These are phyloP conservation scores for Garcia nutans DNA, from an alignment of 345 rosid genomes.

Conservation along the genomic window DNA sequence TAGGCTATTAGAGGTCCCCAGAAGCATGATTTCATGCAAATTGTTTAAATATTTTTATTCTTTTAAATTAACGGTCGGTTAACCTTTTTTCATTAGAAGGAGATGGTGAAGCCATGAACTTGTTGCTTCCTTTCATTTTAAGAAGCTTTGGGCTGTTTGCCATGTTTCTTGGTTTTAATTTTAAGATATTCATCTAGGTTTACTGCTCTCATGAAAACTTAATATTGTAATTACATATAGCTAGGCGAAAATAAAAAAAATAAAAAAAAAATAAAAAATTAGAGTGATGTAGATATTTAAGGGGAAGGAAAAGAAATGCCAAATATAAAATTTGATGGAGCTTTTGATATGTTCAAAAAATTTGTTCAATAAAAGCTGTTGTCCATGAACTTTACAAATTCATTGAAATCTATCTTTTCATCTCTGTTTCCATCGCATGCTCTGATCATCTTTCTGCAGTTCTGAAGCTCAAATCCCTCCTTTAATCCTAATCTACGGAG, in stretches of 20 bases:
- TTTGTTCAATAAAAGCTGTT: conserved; percentile 43
- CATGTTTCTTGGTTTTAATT: no score
- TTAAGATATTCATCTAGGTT: not conserved
- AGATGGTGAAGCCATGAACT: not conserved
- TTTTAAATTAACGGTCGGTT: no score
- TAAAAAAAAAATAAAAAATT: no score
- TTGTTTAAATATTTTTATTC: not conserved
- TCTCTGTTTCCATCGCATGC: conserved; percentile 56
- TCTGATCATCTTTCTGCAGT: conserved; percentile 65
- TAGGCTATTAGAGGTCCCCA: not conserved
- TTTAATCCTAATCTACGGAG: conserved; percentile 47
- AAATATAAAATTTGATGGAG: not conserved
- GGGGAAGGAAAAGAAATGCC: no score
- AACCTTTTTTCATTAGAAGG: not conserved
- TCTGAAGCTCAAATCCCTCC: conserved; percentile 43
- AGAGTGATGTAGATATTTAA: not conserved
- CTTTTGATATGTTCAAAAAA: not conserved
- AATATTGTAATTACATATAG: not conserved
- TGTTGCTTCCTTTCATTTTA: no score
- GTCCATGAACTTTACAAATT: conserved; percentile 76
- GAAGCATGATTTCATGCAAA: not conserved
- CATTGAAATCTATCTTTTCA: conserved; percentile 63
- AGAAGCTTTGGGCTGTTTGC: no score
- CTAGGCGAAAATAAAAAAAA: not conserved
- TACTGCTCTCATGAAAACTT: not conserved